Percentiles rank a stretch among this genome's conserved stretches.
These are phyloP conservation scores for Aspergillus vadensis DNA, from an alignment of 2,329 filamentous ascomycete species.

Conservation along the genomic window DNA sequence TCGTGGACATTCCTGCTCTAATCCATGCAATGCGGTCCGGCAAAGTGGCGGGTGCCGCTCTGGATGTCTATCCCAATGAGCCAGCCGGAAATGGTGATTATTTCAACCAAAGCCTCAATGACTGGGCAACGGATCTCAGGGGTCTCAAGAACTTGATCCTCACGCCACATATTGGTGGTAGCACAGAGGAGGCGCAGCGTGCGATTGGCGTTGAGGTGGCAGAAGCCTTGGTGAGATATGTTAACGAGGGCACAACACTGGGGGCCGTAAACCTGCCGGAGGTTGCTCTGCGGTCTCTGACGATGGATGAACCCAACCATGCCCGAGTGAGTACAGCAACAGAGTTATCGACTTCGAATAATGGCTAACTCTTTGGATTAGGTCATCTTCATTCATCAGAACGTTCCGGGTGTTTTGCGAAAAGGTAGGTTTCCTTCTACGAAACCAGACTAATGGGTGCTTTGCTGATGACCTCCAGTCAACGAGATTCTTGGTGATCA, in stretches of 20 bases:
- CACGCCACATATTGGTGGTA: slow-evolving; percentile 95
- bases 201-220: slow-evolving; percentile 94
- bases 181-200: slow-evolving; percentile 94
- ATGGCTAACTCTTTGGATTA: slow-evolving; percentile 31
- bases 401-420: slow-evolving; percentile 90
- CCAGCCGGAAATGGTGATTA: slow-evolving; percentile 93
- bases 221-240: slow-evolving; percentile 85
- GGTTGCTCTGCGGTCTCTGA: slow-evolving; percentile 84
- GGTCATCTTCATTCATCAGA: slow-evolving; percentile 95
- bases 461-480: slow-evolving; percentile 54
- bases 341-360: not conserved
- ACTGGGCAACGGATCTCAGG: slow-evolving; percentile 82
- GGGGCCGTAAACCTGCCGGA: slow-evolving; percentile 98
- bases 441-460: not conserved
- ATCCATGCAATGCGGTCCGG: slow-evolving; percentile 83
- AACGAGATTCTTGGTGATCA: slow-evolving; percentile 93
- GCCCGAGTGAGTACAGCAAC: slow-evolving; percentile 63
- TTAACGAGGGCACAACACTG: slow-evolving; percentile 89
- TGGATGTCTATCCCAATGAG: slow-evolving; percentile 95
- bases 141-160: slow-evolving; percentile 89
- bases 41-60: slow-evolving; percentile 88
- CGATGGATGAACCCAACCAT: slow-evolving; percentile 83
- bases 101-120: slow-evolving; percentile 81
- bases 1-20: slow-evolving; percentile 90
- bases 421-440: slow-evolving; percentile 57